Evolutionary conservation across 31 red algal species (phyloP), one percentile per base, ranked within the genome.

Genomic region (Endocladia muricata): DNA sequence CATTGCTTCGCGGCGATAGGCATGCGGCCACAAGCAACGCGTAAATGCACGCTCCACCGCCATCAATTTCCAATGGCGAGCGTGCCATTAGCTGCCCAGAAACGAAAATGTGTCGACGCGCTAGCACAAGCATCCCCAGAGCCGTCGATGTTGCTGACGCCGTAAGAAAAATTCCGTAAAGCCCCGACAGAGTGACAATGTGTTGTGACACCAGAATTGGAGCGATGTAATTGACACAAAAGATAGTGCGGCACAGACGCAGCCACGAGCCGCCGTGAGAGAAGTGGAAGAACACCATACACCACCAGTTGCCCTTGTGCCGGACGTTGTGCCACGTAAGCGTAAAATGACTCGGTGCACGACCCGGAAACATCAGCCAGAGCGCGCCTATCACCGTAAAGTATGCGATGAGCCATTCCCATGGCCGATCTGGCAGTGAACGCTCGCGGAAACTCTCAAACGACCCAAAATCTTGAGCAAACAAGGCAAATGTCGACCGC

Each of bases 141-240:
- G 85, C 85, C 17, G 76, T 89, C 2, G 76, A 81, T 2, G 77
- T 89, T 3, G 85, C 85, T 4, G 85, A 76, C 37, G 85, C 62
- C 11, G 85, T 89, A 30, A 89, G 76, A 42, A 89, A n/a, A 39
- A 89, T 47, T n/a, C 85, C 85, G 51, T 89, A 89, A 44, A 89
- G 28, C 33, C 66, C 65, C 13, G 85, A 89, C 3, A 89, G 37
- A 1, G 56, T 55, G n/a, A 89, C 28, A 21, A 74, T 74, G 15
- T 59, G 37, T 41, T 61, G 59, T 30, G 73, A 79, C 32, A 85
- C 49, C 4, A 89, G 68, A 57, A 81, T 70, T 34, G 85, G 85
- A 1, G 85, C 85, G 21, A 89, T 39, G 37, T 74, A 79, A 37
- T 81, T 89, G 55, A 80, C 1, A 0, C 56, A 55, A 31, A 69